A percentile compares a stretch with the other conserved stretches of the same genome.
These are phyloP conservation scores for Pseudopithomyces maydicus DNA, from an alignment of 2,329 filamentous ascomycete species.

Conservation along the genomic window DNA sequence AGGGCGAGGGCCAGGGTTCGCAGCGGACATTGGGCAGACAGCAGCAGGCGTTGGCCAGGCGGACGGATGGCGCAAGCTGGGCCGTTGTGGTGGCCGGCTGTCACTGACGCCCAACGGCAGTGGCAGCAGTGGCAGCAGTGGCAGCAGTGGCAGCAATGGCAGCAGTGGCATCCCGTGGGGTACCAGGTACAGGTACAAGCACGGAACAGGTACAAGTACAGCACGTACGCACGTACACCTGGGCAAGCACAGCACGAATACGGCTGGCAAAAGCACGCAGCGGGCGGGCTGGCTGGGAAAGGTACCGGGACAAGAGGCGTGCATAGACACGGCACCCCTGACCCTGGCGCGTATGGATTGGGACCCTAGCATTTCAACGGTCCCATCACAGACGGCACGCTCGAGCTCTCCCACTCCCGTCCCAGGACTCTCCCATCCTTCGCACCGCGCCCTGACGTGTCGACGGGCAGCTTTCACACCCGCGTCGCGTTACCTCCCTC, in stretches of 20 bases:
- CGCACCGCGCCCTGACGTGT: not conserved
- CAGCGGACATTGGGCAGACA: no score
- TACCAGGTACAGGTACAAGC: no score
- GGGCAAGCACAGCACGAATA: no score
- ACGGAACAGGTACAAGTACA: no score
- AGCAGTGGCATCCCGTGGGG: no score
- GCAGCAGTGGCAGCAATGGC: no score
- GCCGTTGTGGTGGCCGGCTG: not conserved
- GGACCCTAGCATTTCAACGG: slow-evolving; percentile 3
- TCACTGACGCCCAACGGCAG: not conserved
- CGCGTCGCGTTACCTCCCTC: not conserved
- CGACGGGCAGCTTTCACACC: not conserved
- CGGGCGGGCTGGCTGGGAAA: no score
- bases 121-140: no score
- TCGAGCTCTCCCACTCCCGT: not conserved
- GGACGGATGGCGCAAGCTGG: not conserved
- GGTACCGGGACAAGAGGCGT: no score
- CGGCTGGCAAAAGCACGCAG: not conserved
- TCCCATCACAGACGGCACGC: not conserved
- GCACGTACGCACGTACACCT: no score
- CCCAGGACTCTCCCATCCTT: slow-evolving; percentile 1
- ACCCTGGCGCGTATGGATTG: not conserved
- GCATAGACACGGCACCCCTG: not conserved
- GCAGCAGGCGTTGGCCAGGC: not conserved
- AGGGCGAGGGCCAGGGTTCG: no score